A percentile compares a stretch with the other conserved stretches of the same genome.
These are phyloP conservation scores for Ophiostoma sp. DNA, from an alignment of 2,329 filamentous ascomycete genomes.

Conservation along the genomic window DNA sequence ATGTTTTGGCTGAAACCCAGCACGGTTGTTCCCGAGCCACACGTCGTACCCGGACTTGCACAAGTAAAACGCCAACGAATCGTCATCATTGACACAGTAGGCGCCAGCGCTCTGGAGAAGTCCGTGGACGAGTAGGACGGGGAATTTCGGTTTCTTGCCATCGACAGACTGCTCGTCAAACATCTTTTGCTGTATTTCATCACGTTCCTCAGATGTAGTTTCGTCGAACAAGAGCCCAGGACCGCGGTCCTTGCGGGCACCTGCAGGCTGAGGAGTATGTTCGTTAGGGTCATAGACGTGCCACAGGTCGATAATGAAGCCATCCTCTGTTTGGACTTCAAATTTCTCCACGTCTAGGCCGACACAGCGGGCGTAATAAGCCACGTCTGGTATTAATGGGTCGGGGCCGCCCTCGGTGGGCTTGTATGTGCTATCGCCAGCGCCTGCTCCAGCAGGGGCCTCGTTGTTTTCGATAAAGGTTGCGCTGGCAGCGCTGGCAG, in stretches of 20 bases:
- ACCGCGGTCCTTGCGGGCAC: conserved; percentile 49
- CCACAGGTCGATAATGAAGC: conserved; percentile 84
- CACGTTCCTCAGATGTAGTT: conserved; percentile 27
- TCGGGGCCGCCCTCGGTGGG: conserved; percentile 79
- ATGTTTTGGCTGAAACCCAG: conserved; percentile 76
- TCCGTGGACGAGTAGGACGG: conserved; percentile 81
- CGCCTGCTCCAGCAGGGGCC: conserved; percentile 31
- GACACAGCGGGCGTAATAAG: conserved; percentile 81
- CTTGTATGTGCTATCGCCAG: conserved; percentile 47
- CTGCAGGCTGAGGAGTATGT: conserved; percentile 49
- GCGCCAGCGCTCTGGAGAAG: conserved; percentile 82
- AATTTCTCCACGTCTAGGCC: conserved; percentile 81
- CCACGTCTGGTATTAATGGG: conserved; percentile 69
- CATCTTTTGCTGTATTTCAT: conserved; percentile 22
- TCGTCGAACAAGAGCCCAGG: conserved; percentile 57
- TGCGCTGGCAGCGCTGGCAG: not conserved
- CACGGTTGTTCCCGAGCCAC: conserved; percentile 92
- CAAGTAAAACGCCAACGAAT: conserved; percentile 84
- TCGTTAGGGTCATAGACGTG: conserved; percentile 82
- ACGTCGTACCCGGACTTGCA: conserved; percentile 91
- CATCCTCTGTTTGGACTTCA: conserved; percentile 86
- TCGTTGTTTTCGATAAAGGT: conserved; percentile 37
- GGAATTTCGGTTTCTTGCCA: conserved; percentile 55
- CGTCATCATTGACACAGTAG: conserved; percentile 85
- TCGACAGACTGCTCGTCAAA: not conserved